Conservation (phyloP, 1,284 basidiomycete species). For the Afroboletus lepidellus region DNA sequence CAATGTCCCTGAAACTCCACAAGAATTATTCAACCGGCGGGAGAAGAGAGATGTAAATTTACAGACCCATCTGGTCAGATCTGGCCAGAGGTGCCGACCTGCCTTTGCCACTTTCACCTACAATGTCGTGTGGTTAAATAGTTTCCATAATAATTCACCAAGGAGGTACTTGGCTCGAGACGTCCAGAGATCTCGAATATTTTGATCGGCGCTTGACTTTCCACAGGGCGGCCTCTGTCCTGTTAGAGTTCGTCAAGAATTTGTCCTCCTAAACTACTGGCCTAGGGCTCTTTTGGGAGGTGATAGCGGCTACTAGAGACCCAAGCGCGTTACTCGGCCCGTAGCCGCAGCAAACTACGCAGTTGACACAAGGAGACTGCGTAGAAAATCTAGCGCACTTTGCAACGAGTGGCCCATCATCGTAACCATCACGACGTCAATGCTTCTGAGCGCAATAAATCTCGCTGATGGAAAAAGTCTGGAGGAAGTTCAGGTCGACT, state of each 20-base stretch:
- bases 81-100: conserved; percentile 15
- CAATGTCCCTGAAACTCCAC: conserved; percentile 24
- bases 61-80: conserved; percentile 18
- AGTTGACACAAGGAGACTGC: not conserved
- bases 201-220: conserved; percentile 3
- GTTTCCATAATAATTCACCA: conserved; percentile 31
- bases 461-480: conserved; percentile 28
- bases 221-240: conserved; percentile 4
- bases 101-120: conserved; percentile 20
- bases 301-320: not conserved
- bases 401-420: conserved; percentile 14
- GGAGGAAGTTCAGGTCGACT: conserved; percentile 21
- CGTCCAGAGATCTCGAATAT: conserved; percentile 12
- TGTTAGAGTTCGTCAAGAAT: conserved; percentile 1
- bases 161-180: conserved; percentile 18
- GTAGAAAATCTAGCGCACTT: conserved; percentile 3
- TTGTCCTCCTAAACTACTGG: not conserved
- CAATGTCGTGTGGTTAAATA: conserved; percentile 3
- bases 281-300: not conserved
- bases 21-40: conserved; percentile 24
- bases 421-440: conserved; percentile 31
- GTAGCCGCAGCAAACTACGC: not conserved
- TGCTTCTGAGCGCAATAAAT: conserved; percentile 30
- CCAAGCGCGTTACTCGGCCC: not conserved
- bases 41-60: conserved; percentile 25